Percentiles rank a stretch among this genome's conserved stretches.
phyloP scores from a whole-genome alignment of 108 stramenopile species.

The Schizochytrium sp. region DNA sequence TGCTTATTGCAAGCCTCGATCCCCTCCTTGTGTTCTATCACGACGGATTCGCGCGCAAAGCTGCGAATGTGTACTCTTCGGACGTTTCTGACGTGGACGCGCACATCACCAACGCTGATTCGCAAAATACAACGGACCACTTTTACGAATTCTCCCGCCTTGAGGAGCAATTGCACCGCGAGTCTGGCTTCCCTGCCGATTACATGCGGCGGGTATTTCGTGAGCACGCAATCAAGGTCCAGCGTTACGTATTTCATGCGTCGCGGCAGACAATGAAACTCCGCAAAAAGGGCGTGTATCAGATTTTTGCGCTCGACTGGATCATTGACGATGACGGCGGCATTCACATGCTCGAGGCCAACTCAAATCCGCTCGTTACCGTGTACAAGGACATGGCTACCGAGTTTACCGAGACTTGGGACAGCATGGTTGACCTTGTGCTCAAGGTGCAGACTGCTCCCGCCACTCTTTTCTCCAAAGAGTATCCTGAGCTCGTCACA shows the following conservation, averaged over 20 bases:
- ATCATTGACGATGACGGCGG: background rate
- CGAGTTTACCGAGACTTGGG: conserved; percentile 17
- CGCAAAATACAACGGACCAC: background rate
- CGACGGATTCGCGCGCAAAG: conserved; percentile 7
- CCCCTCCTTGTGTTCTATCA: conserved; percentile 2
- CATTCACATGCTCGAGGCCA: conserved; percentile 16
- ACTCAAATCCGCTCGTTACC: background rate
- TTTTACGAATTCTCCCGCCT: background rate
- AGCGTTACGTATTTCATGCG: background rate
- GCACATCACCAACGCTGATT: background rate
- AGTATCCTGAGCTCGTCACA: background rate
- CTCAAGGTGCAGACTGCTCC: background rate
- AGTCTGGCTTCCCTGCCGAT: background rate
- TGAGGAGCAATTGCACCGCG: background rate
- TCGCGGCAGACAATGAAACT: background rate
- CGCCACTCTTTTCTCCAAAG: background rate
- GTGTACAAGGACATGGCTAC: background rate
- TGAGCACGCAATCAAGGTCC: background rate
- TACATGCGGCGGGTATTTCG: background rate
- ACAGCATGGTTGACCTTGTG: background rate
- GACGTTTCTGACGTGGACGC: background rate
- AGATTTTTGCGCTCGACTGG: conserved; percentile 11
- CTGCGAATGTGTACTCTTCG: background rate
- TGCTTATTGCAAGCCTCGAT: background rate
- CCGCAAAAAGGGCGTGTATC: conserved; percentile 1